Conservation (phyloP, 1,284 basidiomycete species). For the Peniophora sp. region DNA sequence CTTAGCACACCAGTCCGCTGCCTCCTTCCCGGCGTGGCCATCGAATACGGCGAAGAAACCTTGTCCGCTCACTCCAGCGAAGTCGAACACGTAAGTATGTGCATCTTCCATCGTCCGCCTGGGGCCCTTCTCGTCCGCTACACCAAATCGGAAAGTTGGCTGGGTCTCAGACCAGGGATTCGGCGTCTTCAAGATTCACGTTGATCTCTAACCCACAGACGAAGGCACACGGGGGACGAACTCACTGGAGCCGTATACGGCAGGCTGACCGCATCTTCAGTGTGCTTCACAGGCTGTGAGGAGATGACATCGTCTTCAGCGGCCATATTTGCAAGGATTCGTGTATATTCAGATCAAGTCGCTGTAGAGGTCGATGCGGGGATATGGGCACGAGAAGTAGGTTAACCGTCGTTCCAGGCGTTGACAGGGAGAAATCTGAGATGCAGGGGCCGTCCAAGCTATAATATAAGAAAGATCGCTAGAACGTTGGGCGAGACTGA, state of each 20-base stretch:
- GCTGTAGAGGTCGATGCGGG: too few relatives aligned
- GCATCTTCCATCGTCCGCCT: conserved; percentile 97
- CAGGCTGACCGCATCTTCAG: background rate
- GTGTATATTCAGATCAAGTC: too few relatives aligned
- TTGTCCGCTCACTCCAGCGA: conserved; percentile 84
- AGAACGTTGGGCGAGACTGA: too few relatives aligned
- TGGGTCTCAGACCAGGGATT: conserved; percentile 34
- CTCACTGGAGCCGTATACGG: conserved; percentile 10
- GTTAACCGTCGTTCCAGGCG: too few relatives aligned
- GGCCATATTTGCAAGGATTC: background rate
- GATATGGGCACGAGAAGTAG: too few relatives aligned
- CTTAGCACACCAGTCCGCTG: conserved; percentile 97
- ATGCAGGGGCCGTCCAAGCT: too few relatives aligned
- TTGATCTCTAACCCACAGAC: background rate
- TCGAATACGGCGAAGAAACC: conserved; percentile 98
- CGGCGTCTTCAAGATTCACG: conserved; percentile 26
- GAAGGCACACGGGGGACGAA: background rate
- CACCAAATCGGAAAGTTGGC: conserved; percentile 72
- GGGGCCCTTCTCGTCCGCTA: conserved; percentile 88
- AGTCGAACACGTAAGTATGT: conserved; percentile 94
- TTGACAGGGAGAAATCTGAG: too few relatives aligned
- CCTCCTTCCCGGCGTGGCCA: conserved; percentile 97
- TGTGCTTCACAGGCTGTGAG: conserved; percentile 3
- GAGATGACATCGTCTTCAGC: conserved; percentile 3
- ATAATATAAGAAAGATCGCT: too few relatives aligned